Base-by-base conservation (phyloP, 495 filamentous ascomycete species). In the Trichoderma reesei region DNA sequence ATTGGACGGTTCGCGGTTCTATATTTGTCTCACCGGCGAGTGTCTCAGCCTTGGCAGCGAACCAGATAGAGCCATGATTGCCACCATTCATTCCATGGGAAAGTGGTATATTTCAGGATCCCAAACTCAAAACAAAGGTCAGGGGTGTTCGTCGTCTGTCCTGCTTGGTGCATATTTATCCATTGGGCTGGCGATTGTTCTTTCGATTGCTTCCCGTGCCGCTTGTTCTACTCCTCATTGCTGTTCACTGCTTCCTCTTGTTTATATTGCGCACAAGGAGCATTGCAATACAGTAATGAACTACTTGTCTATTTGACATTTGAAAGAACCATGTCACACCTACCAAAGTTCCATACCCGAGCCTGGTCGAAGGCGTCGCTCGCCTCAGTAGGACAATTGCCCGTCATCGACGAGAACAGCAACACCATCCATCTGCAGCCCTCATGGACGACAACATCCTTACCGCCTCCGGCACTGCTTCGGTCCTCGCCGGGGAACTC, bases 351-450 rank as follows among this genome's bases (percentile, higher is more conserved):
- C 16, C 51, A 56, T 36, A 36, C 31, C 3, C 51, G 51, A 13
- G 51, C 51, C 11, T 20, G 26, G 3, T 56, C 51, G 7, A 14
- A 42, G 20, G 18, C 61, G 5, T 63, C 61, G 2, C 61, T 63
- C 36, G 41, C 51, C 41, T 48, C 61, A 34, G 41, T 63, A 11
- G 61, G 61, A 7, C 42, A 44, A 16, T 51, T 63, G 61, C 61
- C 61, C 61, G 42, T 63, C 41, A 63, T 63, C 61, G 37, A n/a
- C 20, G 61, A 63, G 31, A 42, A 63, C 61, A 37, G 36, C 13
- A 33, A 46, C 61, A 20, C 11, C 51, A 56, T 33, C 51, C 1
- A 26, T 26, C 26, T 26, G 26, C 26, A 26, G 26, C 26, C 51
- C 26, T 14, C 13, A 14, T 18, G 10, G 5, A 16, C 42, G 16